phyloP scores from a whole-genome alignment of 495 filamentous ascomycete genomes.

The Beverwykella pulmonaria region DNA sequence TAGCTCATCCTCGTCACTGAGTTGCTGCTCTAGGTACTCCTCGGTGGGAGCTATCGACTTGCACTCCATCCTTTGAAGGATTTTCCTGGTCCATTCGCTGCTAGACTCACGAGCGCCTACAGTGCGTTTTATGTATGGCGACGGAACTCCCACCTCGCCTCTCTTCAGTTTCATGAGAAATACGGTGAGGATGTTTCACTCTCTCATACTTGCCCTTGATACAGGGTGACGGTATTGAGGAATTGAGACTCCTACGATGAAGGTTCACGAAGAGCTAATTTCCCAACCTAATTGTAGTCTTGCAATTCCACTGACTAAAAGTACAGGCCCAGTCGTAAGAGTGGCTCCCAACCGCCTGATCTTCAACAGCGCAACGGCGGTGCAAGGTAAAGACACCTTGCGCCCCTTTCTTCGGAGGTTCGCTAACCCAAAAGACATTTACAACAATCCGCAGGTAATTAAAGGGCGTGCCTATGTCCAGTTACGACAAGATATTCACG shows the following conservation, averaged over 20 bases:
- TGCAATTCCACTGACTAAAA: background rate
- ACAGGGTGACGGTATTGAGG: too few species aligned
- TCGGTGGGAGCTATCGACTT: conserved; percentile 1
- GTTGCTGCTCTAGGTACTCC: too few species aligned
- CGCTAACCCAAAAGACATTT: too few species aligned
- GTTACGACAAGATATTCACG: background rate
- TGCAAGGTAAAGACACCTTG: background rate
- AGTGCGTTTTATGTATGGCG: background rate
- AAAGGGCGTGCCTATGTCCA: background rate
- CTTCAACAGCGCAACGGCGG: conserved; percentile 5
- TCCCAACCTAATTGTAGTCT: background rate
- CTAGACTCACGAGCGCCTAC: conserved; percentile 1
- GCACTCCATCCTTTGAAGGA: background rate
- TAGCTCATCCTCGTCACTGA: too few species aligned
- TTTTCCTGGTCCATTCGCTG: conserved; percentile 4
- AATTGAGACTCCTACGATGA: too few species aligned
- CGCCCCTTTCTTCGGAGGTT: too few species aligned
- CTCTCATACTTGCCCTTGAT: too few species aligned
- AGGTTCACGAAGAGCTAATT: too few species aligned
- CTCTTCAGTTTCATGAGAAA: background rate
- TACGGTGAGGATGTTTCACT: too few species aligned
- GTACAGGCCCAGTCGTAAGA: background rate
- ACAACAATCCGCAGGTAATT: background rate
- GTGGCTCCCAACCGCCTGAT: conserved; percentile 9
- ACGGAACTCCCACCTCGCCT: background rate